Percentiles rank a stretch among this genome's conserved stretches.
Conservation (phyloP, 2,329 filamentous ascomycete genomes). For the Cryphonectria parasitica region DNA sequence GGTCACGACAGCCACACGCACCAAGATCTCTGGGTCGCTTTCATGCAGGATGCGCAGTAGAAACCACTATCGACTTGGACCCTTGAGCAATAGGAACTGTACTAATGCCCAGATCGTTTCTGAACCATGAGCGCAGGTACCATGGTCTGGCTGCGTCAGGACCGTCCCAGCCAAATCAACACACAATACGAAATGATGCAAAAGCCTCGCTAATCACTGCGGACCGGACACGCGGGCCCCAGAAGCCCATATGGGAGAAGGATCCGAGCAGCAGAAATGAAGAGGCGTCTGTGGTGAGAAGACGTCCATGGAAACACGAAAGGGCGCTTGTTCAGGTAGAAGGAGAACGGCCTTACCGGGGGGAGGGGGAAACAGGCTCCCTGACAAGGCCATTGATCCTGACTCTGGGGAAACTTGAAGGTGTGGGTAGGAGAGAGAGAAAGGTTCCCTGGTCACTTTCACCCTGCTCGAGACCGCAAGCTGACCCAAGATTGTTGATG, state of each 20-base stretch:
- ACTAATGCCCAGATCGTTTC: background rate
- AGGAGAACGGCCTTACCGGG: background rate
- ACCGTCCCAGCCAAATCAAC: background rate
- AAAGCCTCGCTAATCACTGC: background rate
- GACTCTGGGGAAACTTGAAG: background rate
- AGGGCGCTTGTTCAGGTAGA: background rate
- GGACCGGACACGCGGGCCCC: background rate
- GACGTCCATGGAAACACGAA: background rate
- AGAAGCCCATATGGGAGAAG: background rate
- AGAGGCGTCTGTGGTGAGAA: background rate
- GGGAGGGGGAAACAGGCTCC: background rate
- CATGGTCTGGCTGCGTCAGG: background rate
- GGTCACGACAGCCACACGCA: background rate
- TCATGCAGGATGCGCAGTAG: constrained; percentile 11
- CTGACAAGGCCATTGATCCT: background rate
- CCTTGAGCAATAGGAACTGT: background rate
- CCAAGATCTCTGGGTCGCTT: background rate
- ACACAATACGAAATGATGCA: background rate
- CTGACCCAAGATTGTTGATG: background rate
- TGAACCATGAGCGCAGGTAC: background rate
- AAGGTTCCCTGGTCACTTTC: background rate
- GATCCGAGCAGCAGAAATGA: background rate
- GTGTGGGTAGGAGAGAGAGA: background rate
- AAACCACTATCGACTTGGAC: constrained; percentile 1
- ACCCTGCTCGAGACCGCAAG: background rate